Base-by-base conservation (phyloP, 2,329 filamentous ascomycete genomes). In the Macrophomina pseudophaseolina region DNA sequence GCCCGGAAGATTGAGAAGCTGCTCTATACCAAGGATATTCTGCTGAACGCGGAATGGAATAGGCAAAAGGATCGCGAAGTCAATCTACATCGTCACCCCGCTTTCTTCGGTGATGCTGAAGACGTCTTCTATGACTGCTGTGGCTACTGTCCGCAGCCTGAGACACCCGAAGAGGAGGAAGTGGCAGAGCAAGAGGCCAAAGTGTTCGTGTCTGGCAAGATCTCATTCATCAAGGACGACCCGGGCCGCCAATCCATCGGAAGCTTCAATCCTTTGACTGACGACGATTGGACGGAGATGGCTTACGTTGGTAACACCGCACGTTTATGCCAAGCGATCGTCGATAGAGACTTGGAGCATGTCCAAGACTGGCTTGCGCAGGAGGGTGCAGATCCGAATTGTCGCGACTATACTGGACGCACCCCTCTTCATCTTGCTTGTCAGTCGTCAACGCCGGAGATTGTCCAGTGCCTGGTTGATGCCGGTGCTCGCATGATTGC, bases 231-330 rank as follows among this genome's bases (percentile, higher is more conserved):
- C 71, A 90, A 89, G 69, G 92, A 97, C 72, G 87, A 97, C 71
- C 91, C 93, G 1, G 93, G 93, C 18, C 85, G 93, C 65, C 93
- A 95, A 78, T 80, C 84, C 44, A 88, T 90, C 70, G 88, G 88
- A 32, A 87, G 84, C 49, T 96, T 96, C 80, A 90, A 95, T 71
- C 93, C 92, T 0, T 83, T 94, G 44, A 94, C 90, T 0, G 88
- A 92, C 49, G 85, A 92, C 60, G 92, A 95, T 73, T 96, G 92
- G 91, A 95, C 92, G 0, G 91, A 94, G 70, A 95, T 96, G 92
- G 92, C 92, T 0, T 97, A 96, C 70, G 85, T 96, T 42, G 91
- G 92, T 11, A 91, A 93, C 70, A 94, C 91, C 1, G 88, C 87
- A 44, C 83, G 86, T 16, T 83, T 97, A 1, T 96, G 91, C 72